A percentile compares a stretch with the other conserved stretches of the same genome.
These are phyloP conservation scores for Phytophthora idaei DNA, from an alignment of 352 stramenopile species.

Conservation along the genomic window DNA sequence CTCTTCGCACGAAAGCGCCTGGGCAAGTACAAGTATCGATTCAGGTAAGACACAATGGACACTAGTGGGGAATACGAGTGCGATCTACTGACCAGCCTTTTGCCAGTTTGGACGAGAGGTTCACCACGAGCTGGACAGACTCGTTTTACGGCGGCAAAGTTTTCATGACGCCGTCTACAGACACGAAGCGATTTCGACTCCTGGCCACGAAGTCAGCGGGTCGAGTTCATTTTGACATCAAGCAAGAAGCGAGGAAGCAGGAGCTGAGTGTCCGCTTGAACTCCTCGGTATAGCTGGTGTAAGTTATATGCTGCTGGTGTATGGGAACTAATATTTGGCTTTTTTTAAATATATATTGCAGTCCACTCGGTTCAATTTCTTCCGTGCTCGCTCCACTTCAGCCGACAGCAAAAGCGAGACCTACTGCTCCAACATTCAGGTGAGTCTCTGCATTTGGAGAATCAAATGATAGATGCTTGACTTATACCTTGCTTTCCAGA, in stretches of 20 bases:
- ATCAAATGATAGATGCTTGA: neutral
- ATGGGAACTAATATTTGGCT: neutral
- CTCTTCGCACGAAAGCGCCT: constrained; percentile 76
- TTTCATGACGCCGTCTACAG: constrained; percentile 48
- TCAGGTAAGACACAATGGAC: constrained; percentile 47
- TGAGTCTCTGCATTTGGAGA: constrained; percentile 9
- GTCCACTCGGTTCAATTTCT: constrained; percentile 56
- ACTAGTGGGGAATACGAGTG: neutral
- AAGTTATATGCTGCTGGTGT: neutral
- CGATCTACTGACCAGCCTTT: neutral
- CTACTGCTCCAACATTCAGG: constrained; percentile 57
- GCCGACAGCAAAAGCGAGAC: constrained; percentile 36
- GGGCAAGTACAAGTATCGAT: constrained; percentile 81
- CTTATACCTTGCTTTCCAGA: constrained; percentile 35
- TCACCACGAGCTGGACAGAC: constrained; percentile 70
- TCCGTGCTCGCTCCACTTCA: constrained; percentile 41
- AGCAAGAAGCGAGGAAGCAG: constrained; percentile 75
- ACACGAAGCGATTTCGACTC: constrained; percentile 64
- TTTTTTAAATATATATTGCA: constrained; percentile 2
- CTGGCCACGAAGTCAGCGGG: constrained; percentile 47
- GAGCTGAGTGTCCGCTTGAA: constrained; percentile 70
- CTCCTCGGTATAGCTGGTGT: constrained; percentile 35
- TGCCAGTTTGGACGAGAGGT: constrained; percentile 56
- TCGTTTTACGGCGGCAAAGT: constrained; percentile 68
- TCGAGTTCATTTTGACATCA: constrained; percentile 70